These are phyloP conservation scores for Sodiomyces alkalinus DNA, from an alignment of 2,329 filamentous ascomycete genomes.

Conservation along the genomic window DNA sequence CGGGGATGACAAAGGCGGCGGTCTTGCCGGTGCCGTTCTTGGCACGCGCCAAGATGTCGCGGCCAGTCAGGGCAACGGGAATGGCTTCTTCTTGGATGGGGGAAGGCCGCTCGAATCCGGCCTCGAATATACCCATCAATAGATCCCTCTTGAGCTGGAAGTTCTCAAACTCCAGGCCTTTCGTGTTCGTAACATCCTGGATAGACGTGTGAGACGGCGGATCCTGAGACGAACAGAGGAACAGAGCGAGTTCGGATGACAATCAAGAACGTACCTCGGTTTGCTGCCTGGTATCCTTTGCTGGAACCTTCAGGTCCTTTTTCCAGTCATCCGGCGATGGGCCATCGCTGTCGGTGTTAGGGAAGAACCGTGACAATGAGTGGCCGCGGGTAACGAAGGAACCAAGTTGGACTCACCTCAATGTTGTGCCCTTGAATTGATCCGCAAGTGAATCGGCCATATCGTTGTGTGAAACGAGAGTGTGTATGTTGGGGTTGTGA, in stretches of 20 bases:
- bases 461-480: conserved; percentile 2
- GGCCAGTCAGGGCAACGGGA: conserved; percentile 84
- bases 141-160: conserved; percentile 90
- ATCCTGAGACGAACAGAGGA: too few species aligned
- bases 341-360: conserved; percentile 30
- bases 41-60: conserved; percentile 88
- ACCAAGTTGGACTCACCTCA: too few species aligned
- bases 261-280: conserved; percentile 47
- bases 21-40: conserved; percentile 99
- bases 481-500: conserved; percentile 3
- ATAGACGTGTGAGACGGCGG: conserved; percentile 2
- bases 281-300: conserved; percentile 63
- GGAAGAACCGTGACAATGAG: too few species aligned
- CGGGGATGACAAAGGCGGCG: conserved; percentile 91
- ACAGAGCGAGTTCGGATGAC: not conserved
- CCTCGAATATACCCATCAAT: conserved; percentile 98
- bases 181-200: conserved; percentile 94
- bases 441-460: conserved; percentile 32
- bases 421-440: conserved; percentile 24
- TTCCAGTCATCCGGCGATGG: conserved; percentile 54
- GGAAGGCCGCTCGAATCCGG: conserved; percentile 95
- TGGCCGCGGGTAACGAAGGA: too few species aligned
- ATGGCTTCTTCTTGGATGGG: conserved; percentile 99
- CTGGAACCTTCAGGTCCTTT: conserved; percentile 53
- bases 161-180: conserved; percentile 94